phyloP scores from a whole-genome alignment of 2,329 filamentous ascomycete genomes.

The Paraconiothyrium brasiliense region DNA sequence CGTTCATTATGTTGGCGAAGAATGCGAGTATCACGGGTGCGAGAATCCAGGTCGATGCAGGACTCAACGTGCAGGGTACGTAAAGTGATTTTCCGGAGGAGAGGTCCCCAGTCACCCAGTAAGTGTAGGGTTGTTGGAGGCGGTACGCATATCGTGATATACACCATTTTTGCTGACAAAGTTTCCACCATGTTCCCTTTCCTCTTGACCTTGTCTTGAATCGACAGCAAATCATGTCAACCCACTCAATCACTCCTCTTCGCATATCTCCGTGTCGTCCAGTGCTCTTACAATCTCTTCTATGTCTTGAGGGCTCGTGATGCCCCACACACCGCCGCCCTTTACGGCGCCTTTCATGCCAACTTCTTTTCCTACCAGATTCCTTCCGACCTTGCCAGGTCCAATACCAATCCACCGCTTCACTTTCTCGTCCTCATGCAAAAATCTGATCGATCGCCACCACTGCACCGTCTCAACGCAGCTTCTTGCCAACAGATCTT shows the following conservation, averaged over 20 bases:
- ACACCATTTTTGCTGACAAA: not conserved
- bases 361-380: slow-evolving; percentile 94
- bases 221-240: not conserved
- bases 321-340: slow-evolving; percentile 91
- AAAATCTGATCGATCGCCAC: slow-evolving; percentile 92
- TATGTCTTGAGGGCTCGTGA: slow-evolving; percentile 73
- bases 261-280: slow-evolving; percentile 55
- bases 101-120: not conserved
- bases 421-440: slow-evolving; percentile 84
- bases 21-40: slow-evolving; percentile 62
- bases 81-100: slow-evolving; percentile 3
- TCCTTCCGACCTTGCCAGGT: slow-evolving; percentile 91
- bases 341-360: slow-evolving; percentile 86
- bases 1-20: slow-evolving; percentile 64
- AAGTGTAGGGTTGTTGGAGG: not conserved
- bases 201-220: not conserved
- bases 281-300: slow-evolving; percentile 57
- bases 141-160: not conserved
- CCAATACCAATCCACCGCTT: slow-evolving; percentile 90
- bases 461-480: slow-evolving; percentile 92
- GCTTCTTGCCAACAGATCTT: slow-evolving; percentile 79
- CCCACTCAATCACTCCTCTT: slow-evolving; percentile 44
- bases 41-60: slow-evolving; percentile 54
- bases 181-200: not conserved
- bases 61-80: slow-evolving; percentile 42